Evolutionary conservation across 2,329 filamentous ascomycete species (phyloP).

Genomic region (Ilyonectria mors-panacis): DNA sequence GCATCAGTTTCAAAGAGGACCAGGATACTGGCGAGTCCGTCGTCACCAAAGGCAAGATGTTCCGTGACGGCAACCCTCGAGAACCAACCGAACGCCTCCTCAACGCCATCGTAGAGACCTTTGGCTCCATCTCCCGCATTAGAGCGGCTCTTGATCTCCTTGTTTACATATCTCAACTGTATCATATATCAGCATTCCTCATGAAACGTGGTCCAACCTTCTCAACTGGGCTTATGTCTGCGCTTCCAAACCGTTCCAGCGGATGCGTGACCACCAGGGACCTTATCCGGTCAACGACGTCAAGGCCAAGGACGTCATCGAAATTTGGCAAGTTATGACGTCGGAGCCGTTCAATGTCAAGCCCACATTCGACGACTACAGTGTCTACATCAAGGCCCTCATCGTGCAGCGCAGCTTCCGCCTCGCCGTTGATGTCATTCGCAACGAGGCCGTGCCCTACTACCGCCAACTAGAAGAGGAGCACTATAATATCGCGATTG

Average conservation of each 20-base stretch:
- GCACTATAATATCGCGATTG: slow-evolving; percentile 48
- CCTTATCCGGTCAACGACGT: slow-evolving; percentile 53
- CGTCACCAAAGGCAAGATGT: slow-evolving; percentile 55
- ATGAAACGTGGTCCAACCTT: slow-evolving; percentile 75
- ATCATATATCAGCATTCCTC: slow-evolving; percentile 69
- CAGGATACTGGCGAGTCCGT: slow-evolving; percentile 35
- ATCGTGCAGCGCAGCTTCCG: slow-evolving; percentile 49
- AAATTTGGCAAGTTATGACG: slow-evolving; percentile 73
- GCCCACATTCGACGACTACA: slow-evolving; percentile 71
- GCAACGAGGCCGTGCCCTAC: slow-evolving; percentile 59
- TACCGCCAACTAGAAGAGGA: slow-evolving; percentile 46
- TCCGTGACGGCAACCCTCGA: slow-evolving; percentile 66
- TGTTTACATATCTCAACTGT: slow-evolving; percentile 73
- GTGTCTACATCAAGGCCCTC: slow-evolving; percentile 59
- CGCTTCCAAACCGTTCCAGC: slow-evolving; percentile 54
- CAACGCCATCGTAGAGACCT: slow-evolving; percentile 76
- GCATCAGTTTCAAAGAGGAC: slow-evolving; percentile 45
- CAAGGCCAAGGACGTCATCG: slow-evolving; percentile 59
- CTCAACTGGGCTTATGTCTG: slow-evolving; percentile 78
- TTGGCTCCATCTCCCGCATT: slow-evolving; percentile 77
- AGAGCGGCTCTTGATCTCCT: slow-evolving; percentile 71
- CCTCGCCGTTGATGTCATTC: slow-evolving; percentile 56
- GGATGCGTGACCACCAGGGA: slow-evolving; percentile 54
- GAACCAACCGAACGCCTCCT: slow-evolving; percentile 73
- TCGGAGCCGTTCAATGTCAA: slow-evolving; percentile 68